phyloP scores from a whole-genome alignment of 2,329 filamentous ascomycete genomes.

The Didymella pomorum region DNA sequence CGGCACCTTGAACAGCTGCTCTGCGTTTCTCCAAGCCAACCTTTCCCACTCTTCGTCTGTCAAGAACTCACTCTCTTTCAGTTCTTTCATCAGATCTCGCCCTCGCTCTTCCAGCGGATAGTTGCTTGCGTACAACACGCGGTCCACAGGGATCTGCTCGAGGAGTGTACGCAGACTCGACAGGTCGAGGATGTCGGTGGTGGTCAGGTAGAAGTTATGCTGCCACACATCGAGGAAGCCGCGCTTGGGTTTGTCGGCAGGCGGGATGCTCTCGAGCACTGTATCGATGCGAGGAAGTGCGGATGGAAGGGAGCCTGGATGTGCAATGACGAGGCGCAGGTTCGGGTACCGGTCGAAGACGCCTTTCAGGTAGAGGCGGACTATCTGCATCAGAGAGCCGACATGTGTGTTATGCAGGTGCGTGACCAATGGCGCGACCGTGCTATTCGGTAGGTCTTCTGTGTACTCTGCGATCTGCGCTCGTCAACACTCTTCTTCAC shows the following conservation, averaged over 20 bases:
- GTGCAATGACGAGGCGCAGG: slow-evolving; percentile 64
- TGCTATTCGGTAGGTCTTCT: slow-evolving; percentile 19
- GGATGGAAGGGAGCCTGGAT: slow-evolving; percentile 63
- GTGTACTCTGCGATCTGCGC: slow-evolving; percentile 27
- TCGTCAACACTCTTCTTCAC: slow-evolving; percentile 9
- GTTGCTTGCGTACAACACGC: slow-evolving; percentile 65
- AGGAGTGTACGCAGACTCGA: slow-evolving; percentile 56
- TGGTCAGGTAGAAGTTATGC: slow-evolving; percentile 66
- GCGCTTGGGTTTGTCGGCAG: slow-evolving; percentile 31
- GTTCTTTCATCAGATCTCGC: slow-evolving; percentile 57
- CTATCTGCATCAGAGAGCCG: slow-evolving; percentile 58
- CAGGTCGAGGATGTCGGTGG: slow-evolving; percentile 62
- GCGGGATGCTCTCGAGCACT: slow-evolving; percentile 32
- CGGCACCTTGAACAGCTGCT: slow-evolving; percentile 39
- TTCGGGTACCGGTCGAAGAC: slow-evolving; percentile 64
- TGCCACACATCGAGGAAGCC: slow-evolving; percentile 61
- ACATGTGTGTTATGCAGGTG: slow-evolving; percentile 58
- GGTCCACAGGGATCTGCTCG: slow-evolving; percentile 58
- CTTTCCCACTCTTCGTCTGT: slow-evolving; percentile 58
- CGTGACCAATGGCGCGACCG: slow-evolving; percentile 29
- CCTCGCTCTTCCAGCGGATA: slow-evolving; percentile 65
- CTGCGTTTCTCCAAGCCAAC: slow-evolving; percentile 62
- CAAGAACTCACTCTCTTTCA: slow-evolving; percentile 61
- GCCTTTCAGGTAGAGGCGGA: slow-evolving; percentile 61
- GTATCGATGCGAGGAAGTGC: slow-evolving; percentile 59